Evolutionary conservation across 306 rosid genomes (phyloP).

Genomic region (Fragaria vesca): DNA sequence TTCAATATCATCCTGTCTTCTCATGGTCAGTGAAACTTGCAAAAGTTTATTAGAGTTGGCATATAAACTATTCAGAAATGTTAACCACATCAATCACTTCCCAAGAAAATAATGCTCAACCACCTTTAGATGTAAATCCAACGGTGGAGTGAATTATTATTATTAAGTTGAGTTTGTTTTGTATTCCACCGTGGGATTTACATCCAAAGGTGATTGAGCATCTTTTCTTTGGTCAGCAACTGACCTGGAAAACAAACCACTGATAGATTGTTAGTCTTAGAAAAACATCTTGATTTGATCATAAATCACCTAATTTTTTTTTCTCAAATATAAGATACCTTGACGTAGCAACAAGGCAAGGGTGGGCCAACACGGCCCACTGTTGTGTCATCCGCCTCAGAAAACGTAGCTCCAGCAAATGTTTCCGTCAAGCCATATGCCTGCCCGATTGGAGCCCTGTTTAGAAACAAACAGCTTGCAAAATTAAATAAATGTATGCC

Average conservation of each 20-base stretch:
- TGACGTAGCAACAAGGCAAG: slow-evolving; percentile 70
- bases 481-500: neutral
- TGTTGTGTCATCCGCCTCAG: slow-evolving; percentile 73
- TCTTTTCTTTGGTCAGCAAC: no score
- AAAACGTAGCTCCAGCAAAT: slow-evolving; percentile 93
- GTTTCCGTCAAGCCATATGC: slow-evolving; percentile 97
- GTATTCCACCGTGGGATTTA: no score
- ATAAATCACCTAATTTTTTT: neutral
- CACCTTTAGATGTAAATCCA: no score
- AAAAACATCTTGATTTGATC: neutral
- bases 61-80: neutral
- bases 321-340: slow-evolving; percentile 41
- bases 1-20: neutral
- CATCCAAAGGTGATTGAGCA: no score
- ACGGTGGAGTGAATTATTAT: no score
- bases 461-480: slow-evolving; percentile 12
- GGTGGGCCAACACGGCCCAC: slow-evolving; percentile 99
- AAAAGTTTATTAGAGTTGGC: neutral
- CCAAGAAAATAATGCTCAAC: no score
- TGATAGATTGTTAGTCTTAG: neutral
- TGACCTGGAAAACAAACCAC: no score
- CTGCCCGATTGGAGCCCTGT: slow-evolving; percentile 92
- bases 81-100: no score
- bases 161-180: no score
- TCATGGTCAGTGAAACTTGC: neutral